Evolutionary conservation across 140 eudicot genomes (phyloP).

Genomic region (Flaveria floridana): DNA sequence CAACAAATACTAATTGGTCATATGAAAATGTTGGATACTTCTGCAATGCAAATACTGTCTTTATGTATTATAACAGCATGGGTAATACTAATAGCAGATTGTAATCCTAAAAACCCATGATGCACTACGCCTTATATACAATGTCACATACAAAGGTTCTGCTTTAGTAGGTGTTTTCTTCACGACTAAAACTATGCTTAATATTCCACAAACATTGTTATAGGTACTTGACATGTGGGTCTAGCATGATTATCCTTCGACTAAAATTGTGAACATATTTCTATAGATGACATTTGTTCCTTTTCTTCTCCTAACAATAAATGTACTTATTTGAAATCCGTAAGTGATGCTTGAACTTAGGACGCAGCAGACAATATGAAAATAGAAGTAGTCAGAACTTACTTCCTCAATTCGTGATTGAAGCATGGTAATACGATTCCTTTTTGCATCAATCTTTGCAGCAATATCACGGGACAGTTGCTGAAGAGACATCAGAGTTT

Average conservation of each 20-base stretch:
- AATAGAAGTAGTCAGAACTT: constrained; percentile 23
- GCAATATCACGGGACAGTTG: constrained; percentile 55
- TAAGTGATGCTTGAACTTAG: background rate
- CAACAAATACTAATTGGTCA: background rate
- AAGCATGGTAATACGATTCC: constrained; percentile 50
- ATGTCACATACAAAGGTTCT: background rate
- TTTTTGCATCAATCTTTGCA: constrained; percentile 65
- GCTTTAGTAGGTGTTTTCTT: background rate
- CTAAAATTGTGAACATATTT: background rate
- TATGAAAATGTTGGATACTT: background rate
- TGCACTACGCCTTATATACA: background rate
- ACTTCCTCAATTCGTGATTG: constrained; percentile 65
- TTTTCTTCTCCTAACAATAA: background rate
- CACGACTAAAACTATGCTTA: background rate
- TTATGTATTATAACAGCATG: background rate
- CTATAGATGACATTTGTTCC: background rate
- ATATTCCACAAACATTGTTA: background rate
- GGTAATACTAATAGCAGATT: background rate
- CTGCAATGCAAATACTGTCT: background rate
- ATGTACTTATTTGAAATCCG: background rate
- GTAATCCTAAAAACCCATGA: background rate
- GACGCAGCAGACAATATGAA: background rate
- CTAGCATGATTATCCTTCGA: background rate
- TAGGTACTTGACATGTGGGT: background rate
- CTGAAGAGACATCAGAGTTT: constrained; percentile 71